Conservation (phyloP, 768 basidiomycete genomes). For the Lactifluus pinguis region DNA sequence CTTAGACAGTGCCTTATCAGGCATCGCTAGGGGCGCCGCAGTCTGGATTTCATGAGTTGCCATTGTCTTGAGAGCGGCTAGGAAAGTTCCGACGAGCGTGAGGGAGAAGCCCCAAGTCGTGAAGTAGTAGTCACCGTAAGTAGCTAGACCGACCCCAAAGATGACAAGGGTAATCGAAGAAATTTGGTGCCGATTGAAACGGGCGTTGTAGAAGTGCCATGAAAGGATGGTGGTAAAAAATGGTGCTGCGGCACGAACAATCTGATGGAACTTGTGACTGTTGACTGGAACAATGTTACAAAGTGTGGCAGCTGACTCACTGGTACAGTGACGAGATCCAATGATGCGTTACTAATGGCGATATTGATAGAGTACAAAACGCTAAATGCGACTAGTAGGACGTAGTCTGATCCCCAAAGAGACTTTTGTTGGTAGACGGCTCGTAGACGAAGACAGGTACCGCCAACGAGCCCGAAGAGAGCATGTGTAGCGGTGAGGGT, state of each 20-base stretch:
- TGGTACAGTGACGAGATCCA: conserved; percentile 83
- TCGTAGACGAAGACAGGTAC: conserved; percentile 50
- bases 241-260: conserved; percentile 86
- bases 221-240: conserved; percentile 85
- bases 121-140: conserved; percentile 93
- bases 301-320: conserved; percentile 36
- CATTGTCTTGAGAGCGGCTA: conserved; percentile 92
- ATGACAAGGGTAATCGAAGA: conserved; percentile 78
- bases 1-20: conserved; percentile 4
- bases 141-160: conserved; percentile 85
- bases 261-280: conserved; percentile 79
- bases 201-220: conserved; percentile 51
- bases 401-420: conserved; percentile 41
- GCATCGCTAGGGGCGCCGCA: conserved; percentile 19
- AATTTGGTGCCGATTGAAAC: conserved; percentile 53
- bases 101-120: conserved; percentile 77
- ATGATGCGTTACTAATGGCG: conserved; percentile 84
- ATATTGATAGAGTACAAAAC: conserved; percentile 91
- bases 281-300: not conserved
- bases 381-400: conserved; percentile 74
- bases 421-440: conserved; percentile 51
- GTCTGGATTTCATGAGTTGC: conserved; percentile 75
- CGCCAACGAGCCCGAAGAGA: conserved; percentile 76
- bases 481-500: conserved; percentile 90
- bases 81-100: conserved; percentile 81